Conservation (phyloP, 2,329 filamentous ascomycete genomes). For the Pestalotiopsis sp. region DNA sequence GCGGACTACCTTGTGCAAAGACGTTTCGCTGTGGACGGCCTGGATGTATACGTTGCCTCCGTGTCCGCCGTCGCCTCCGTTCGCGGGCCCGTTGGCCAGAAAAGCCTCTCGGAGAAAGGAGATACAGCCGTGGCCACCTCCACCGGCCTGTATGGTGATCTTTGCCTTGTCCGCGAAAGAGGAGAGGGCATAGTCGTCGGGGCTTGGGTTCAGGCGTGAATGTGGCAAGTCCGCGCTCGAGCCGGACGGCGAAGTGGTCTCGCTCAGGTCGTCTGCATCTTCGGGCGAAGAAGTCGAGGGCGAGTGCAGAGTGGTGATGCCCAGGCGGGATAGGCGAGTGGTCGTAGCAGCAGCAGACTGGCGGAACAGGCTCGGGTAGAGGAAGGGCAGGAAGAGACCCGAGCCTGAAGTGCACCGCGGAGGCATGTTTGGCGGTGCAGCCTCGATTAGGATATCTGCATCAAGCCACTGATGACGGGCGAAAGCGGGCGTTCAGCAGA, state of each 20-base stretch:
- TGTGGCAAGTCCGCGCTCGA: conserved; percentile 40
- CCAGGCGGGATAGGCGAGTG: conserved; percentile 25
- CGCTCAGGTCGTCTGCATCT: conserved; percentile 20
- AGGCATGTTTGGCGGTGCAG: conserved; percentile 37
- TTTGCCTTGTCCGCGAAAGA: conserved; percentile 87
- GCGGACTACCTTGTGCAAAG: conserved; percentile 86
- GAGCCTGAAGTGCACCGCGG: conserved; percentile 40
- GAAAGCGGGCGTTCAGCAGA: neutral
- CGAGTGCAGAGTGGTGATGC: conserved; percentile 27
- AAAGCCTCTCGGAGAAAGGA: conserved; percentile 93
- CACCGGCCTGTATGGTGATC: conserved; percentile 75
- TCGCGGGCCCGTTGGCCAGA: conserved; percentile 84
- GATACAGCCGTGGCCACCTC: conserved; percentile 89
- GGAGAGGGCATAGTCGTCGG: conserved; percentile 80
- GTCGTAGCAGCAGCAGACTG: conserved; percentile 14
- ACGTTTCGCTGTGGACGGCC: conserved; percentile 87
- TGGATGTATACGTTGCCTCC: conserved; percentile 95
- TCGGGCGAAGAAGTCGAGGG: conserved; percentile 16
- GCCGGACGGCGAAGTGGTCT: conserved; percentile 28
- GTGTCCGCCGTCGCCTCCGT: conserved; percentile 90
- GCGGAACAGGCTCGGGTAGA: conserved; percentile 51
- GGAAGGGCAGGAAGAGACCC: conserved; percentile 46
- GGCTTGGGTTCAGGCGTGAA: conserved; percentile 75
- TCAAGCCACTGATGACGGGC: neutral
- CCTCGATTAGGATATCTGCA: neutral